A percentile compares a stretch with the other conserved stretches of the same genome.
These are phyloP conservation scores for Euphrasia confusa DNA, from an alignment of 257 asterid species.

Conservation along the genomic window DNA sequence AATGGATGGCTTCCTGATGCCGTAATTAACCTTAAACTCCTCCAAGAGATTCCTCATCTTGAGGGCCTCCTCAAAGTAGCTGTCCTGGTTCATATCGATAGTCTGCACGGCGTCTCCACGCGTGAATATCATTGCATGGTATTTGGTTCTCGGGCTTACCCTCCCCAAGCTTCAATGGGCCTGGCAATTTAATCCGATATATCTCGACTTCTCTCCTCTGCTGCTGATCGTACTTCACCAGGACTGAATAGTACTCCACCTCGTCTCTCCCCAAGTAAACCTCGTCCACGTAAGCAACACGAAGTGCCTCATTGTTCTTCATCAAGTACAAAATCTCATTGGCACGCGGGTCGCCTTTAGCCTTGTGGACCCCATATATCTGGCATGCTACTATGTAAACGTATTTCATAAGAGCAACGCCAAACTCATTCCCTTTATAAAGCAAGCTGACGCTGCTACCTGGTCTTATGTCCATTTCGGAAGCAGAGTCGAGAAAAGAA, in stretches of 20 bases:
- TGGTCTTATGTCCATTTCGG: constrained; percentile 76
- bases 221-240: constrained; percentile 88
- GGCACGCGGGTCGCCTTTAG: constrained; percentile 72
- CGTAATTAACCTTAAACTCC: constrained; percentile 65
- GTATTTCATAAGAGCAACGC: constrained; percentile 74
- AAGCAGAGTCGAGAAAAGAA: constrained; percentile 80
- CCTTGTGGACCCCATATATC: constrained; percentile 85
- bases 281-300: constrained; percentile 94
- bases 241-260: constrained; percentile 73
- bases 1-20: constrained; percentile 87
- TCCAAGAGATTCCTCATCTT: constrained; percentile 93
- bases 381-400: constrained; percentile 92
- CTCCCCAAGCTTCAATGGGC: constrained; percentile 92
- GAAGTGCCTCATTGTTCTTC: constrained; percentile 87
- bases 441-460: constrained; percentile 70
- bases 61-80: constrained; percentile 88
- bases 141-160: constrained; percentile 98
- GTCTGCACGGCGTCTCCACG: constrained; percentile 96
- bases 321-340: constrained; percentile 74
- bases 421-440: constrained; percentile 73
- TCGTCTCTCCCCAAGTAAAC: constrained; percentile 67
- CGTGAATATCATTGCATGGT: constrained; percentile 89
- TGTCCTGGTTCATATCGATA: constrained; percentile 97
- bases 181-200: constrained; percentile 83
- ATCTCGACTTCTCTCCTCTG: constrained; percentile 70